Percentiles rank a stretch among this genome's conserved stretches.
Evolutionary conservation across 2,329 filamentous ascomycete species (phyloP).

Genomic region (Raffaelea arxii): DNA sequence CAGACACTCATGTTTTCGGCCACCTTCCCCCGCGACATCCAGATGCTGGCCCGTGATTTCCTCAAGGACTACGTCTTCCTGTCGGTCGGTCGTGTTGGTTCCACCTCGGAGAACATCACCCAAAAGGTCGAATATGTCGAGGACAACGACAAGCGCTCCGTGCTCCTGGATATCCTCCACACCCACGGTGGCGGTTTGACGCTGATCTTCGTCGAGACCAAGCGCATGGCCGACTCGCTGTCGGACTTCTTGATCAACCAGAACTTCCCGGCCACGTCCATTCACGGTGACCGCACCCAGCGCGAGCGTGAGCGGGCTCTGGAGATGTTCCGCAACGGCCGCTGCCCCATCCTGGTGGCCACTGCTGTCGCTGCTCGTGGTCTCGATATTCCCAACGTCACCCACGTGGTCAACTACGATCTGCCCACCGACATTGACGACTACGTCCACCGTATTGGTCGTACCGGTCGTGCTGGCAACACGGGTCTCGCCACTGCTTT

Average conservation of each 20-base stretch:
- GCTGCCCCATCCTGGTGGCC: conserved; percentile 92
- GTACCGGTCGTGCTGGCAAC: conserved; percentile 98
- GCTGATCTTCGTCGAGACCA: conserved; percentile 97
- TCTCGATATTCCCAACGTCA: conserved; percentile 92
- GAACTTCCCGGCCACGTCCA: conserved; percentile 94
- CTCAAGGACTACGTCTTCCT: conserved; percentile 99
- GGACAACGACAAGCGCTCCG: conserved; percentile 92
- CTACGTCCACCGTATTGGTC: conserved; percentile 97
- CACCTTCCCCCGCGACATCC: conserved; percentile 97
- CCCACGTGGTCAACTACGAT: conserved; percentile 98
- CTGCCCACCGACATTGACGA: conserved; percentile 86
- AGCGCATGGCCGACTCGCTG: conserved; percentile 97
- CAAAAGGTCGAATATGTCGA: conserved; percentile 97
- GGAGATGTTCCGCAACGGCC: conserved; percentile 93
- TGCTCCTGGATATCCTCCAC: conserved; percentile 94
- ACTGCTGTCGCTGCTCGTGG: conserved; percentile 90
- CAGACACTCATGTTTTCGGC: conserved; percentile 99
- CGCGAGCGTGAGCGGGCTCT: conserved; percentile 96
- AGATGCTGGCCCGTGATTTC: conserved; percentile 98
- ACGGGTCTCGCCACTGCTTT: conserved; percentile 97
- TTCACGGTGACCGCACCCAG: conserved; percentile 97
- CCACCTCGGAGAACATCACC: conserved; percentile 99
- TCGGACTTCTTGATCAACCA: conserved; percentile 99
- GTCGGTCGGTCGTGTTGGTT: conserved; percentile 95
- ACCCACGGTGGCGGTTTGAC: conserved; percentile 82